Evolutionary conservation across 352 stramenopile species (phyloP), one percentile per base, ranked within the genome.

Genomic region (Globisporangium barbulae): DNA sequence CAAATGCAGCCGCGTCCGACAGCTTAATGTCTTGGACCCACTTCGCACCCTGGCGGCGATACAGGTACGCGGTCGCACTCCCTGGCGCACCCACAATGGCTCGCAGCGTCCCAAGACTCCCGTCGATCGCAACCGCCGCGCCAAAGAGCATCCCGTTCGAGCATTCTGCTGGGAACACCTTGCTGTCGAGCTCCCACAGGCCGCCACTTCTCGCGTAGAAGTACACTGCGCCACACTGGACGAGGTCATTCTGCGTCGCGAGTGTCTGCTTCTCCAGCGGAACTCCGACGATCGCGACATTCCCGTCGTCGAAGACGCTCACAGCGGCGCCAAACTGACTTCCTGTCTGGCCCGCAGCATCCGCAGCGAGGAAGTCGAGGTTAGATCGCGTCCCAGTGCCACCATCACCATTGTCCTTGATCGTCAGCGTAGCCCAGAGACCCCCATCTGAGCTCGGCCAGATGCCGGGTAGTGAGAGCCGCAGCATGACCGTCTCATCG

Each of bases 381-480:
- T 85, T 92, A 8, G 79, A 83, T 2, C 81, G 74, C 12, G 83
- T 83, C 3, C 88, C 88, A 31, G 81, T 95, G 13, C 89, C 83
- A 25, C 94, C 93, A 59, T 98, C 94, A 7, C 86, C 85, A 60
- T 98, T 91, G 73, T 98, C 95, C 10, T 74, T 72, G 45, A 99
- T 98, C 0, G 73, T 87, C n/a, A 98, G 67, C 9, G 77, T 82
- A 4, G 90, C 83, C 72, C 90, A 97, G 3, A 98, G 78, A 44
- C 85, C 69, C 13, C 95, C 95, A 6, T 88, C 80, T 7, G 83
- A 84, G 33, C 80, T 97, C 5, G 96, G 89, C 83, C 96, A 98
- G 56, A 98, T 90, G 39, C 96, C 94, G 41, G 91, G 90, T 4
- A 98, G 65, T 50, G 93, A 97, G 15, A 98, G 72, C 2, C 93